Base-by-base conservation (phyloP, 2,329 filamentous ascomycete species). In the Aureobasidium melanogenum region DNA sequence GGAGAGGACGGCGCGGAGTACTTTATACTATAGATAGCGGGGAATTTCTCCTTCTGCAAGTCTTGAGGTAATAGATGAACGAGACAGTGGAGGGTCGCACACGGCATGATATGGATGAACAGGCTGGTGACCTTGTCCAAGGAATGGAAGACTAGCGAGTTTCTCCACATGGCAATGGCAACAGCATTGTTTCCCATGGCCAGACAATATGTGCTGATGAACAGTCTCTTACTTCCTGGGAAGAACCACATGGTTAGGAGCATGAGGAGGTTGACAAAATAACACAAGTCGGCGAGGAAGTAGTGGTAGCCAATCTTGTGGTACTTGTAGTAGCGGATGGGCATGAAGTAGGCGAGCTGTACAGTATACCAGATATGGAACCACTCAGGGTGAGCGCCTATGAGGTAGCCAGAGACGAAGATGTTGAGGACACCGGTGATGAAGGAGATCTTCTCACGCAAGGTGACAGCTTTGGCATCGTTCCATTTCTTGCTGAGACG, bases 101-200 rank as follows among this genome's bases (percentile, higher is more conserved):
- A 96, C 0, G 94, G 94, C 93, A 99, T 99, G 69, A 99, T 96
- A 74, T 99, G 94, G 67, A 99, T 97, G 77, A 99, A 99, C n/a
- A 99, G 82, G 73, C 85, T 88, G 64, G 92, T 95, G 64, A 97
- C 91, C 76, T 99, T 99, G 80, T 99, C 94, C 75, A 99, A 86
- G 71, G 91, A 96, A 79, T 99, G 94, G 74, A 99, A 99, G 50
- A 99, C 94, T 70, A 99, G 84, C 34, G 92, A 97, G 74, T 99
- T 99, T 65, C 94, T 86, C 94, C 94, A 99, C 92, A 99, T 94
- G 71, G 94, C 91, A 73, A 99, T 97, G 14, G 94, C 94, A 50
- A 97, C 86, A 22, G 94, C 94, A 71, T 99, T 99, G 76, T 99
- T 99, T 65, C 94, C 94, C 71, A 90, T 95, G 10, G 92, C 89